Evolutionary conservation across 495 filamentous ascomycete genomes (phyloP).

Genomic region (Daldinia bambusicola): DNA sequence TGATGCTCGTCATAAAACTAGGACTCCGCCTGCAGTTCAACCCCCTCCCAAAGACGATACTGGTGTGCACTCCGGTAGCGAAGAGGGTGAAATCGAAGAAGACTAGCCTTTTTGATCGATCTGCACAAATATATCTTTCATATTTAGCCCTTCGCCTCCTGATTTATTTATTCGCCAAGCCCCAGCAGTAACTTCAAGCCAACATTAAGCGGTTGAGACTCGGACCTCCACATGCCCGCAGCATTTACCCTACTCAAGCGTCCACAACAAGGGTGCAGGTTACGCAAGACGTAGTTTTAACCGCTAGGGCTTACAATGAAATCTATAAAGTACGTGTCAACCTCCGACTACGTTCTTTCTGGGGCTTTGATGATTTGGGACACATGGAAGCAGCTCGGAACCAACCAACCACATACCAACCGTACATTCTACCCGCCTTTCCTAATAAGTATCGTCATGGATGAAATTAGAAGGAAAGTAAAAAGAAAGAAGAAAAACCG

Average conservation of each 20-base stretch:
- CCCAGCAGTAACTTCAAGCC: not conserved
- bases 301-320: constrained; percentile 4
- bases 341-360: constrained; percentile 40
- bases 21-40: constrained; percentile 59
- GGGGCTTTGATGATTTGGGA: constrained; percentile 45
- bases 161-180: not conserved
- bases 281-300: not conserved
- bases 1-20: constrained; percentile 64
- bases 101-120: constrained; percentile 60
- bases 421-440: constrained; percentile 7
- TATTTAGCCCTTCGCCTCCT: not conserved
- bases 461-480: not conserved
- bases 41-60: constrained; percentile 69
- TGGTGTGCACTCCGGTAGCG: constrained; percentile 81
- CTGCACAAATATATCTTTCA: constrained; percentile 18
- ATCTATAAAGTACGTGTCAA: constrained; percentile 48
- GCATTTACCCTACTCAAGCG: not conserved
- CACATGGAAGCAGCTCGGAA: constrained; percentile 34
- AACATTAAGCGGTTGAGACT: not conserved
- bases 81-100: constrained; percentile 98
- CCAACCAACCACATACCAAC: not conserved
- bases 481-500: not conserved
- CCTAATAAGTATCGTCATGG: not conserved
- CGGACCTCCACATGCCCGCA: not conserved
- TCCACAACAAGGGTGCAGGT: not conserved